phyloP scores from a whole-genome alignment of 1,284 basidiomycete species.

The Coniferiporia sulphurascens region DNA sequence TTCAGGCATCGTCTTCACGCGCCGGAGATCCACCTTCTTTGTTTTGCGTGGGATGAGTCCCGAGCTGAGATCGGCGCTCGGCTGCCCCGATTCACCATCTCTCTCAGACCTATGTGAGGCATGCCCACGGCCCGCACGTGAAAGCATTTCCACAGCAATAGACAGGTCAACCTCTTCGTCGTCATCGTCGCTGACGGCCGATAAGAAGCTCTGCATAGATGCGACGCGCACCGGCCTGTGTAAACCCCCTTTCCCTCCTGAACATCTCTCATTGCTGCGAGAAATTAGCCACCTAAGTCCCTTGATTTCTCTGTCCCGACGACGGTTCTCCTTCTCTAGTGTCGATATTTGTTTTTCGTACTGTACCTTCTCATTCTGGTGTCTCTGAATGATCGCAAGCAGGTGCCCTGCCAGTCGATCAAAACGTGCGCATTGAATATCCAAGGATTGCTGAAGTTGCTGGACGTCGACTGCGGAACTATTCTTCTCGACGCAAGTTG shows the following conservation, averaged over 20 bases:
- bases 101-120: not conserved
- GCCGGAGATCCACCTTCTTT: slow-evolving; percentile 5
- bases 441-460: slow-evolving; percentile 8
- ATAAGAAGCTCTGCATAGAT: slow-evolving; percentile 16
- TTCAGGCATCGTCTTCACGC: slow-evolving; percentile 18
- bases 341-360: slow-evolving; percentile 36
- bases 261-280: not conserved
- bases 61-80: slow-evolving; percentile 13
- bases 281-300: slow-evolving; percentile 43
- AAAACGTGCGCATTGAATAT: slow-evolving; percentile 16
- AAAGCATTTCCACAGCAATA: slow-evolving; percentile 12
- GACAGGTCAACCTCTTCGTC: slow-evolving; percentile 14
- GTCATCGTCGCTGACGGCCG: not conserved
- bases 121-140: slow-evolving; percentile 2
- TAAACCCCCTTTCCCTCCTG: slow-evolving; percentile 1
- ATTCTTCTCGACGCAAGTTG: not conserved
- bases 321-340: slow-evolving; percentile 38
- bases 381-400: slow-evolving; percentile 21
- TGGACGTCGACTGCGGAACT: not conserved
- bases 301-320: slow-evolving; percentile 43
- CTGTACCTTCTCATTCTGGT: slow-evolving; percentile 38
- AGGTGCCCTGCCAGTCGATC: slow-evolving; percentile 16
- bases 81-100: not conserved
- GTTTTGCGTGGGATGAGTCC: not conserved
- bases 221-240: slow-evolving; percentile 7